Evolutionary conservation across 2,329 filamentous ascomycete species (phyloP).

Genomic region (Orbilia ellipsospora): DNA sequence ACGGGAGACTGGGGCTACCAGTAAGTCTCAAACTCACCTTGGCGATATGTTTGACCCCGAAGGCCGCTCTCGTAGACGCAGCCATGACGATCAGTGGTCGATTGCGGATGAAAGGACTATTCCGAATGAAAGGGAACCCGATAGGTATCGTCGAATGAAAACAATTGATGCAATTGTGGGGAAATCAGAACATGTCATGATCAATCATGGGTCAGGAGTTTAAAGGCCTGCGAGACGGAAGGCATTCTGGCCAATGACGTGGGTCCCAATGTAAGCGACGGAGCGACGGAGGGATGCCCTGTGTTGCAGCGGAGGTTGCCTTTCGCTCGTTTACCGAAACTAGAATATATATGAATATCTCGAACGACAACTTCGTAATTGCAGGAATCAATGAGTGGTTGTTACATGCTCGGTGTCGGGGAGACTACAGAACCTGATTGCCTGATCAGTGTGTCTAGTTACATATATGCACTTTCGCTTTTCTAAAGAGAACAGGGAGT

Average conservation of each 20-base stretch:
- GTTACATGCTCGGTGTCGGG: no score
- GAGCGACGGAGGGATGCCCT: no score
- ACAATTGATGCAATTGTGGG: not conserved
- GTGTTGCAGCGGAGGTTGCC: no score
- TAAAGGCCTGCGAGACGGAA: not conserved
- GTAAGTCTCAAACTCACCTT: slow-evolving; percentile 27
- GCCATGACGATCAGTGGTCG: slow-evolving; percentile 18
- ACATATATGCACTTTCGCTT: no score
- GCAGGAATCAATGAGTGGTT: no score
- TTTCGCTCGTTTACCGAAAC: not conserved
- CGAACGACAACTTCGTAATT: no score
- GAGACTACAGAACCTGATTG: no score
- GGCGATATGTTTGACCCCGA: slow-evolving; percentile 51
- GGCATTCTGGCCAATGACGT: slow-evolving; percentile 25
- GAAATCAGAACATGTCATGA: slow-evolving; percentile 10
- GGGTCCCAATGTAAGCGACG: slow-evolving; percentile 39
- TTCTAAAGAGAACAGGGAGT: no score
- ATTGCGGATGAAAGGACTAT: not conserved
- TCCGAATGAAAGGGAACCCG: not conserved
- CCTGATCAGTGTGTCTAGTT: no score
- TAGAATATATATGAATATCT: no score
- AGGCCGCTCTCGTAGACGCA: slow-evolving; percentile 42
- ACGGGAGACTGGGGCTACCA: not conserved
- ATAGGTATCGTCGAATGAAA: not conserved
- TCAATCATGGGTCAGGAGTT: no score